These are phyloP conservation scores for Aspergillus hortae DNA, from an alignment of 2,329 filamentous ascomycete genomes.

Conservation along the genomic window DNA sequence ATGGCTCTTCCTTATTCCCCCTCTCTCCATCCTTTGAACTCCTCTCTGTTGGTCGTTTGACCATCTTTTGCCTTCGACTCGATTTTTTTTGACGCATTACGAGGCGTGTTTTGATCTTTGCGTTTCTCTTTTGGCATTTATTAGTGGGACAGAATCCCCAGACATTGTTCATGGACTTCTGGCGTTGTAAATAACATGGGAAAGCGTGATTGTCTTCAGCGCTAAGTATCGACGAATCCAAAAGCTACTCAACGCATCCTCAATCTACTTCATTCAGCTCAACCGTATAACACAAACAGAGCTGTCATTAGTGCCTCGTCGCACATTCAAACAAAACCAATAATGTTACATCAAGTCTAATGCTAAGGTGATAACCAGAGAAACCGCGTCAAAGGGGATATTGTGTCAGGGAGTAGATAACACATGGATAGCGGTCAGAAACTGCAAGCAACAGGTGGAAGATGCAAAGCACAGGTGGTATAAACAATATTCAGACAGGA, in stretches of 20 bases:
- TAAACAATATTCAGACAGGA: conserved; percentile 9
- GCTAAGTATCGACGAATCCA: background rate
- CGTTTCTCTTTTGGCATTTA: background rate
- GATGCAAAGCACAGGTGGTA: background rate
- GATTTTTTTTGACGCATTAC: background rate
- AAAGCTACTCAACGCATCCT: background rate
- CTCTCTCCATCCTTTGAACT: background rate
- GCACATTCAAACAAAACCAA: conserved; percentile 7
- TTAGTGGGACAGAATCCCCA: background rate
- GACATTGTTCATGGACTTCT: background rate
- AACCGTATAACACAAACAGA: background rate
- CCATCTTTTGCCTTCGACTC: background rate
- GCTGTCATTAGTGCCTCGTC: conserved; percentile 4
- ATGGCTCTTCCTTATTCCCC: background rate
- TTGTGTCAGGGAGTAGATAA: background rate
- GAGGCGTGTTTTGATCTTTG: background rate
- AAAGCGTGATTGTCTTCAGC: background rate
- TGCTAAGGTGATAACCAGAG: conserved; percentile 10
- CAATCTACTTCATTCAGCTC: background rate
- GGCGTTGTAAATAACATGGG: conserved; percentile 6
- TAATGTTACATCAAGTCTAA: conserved; percentile 33
- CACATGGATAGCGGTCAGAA: background rate
- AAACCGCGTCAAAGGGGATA: background rate
- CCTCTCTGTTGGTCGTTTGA: conserved; percentile 3
- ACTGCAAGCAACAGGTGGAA: background rate